Evolutionary conservation across 495 filamentous ascomycete genomes (phyloP).

Genomic region (Penicillium angulare): DNA sequence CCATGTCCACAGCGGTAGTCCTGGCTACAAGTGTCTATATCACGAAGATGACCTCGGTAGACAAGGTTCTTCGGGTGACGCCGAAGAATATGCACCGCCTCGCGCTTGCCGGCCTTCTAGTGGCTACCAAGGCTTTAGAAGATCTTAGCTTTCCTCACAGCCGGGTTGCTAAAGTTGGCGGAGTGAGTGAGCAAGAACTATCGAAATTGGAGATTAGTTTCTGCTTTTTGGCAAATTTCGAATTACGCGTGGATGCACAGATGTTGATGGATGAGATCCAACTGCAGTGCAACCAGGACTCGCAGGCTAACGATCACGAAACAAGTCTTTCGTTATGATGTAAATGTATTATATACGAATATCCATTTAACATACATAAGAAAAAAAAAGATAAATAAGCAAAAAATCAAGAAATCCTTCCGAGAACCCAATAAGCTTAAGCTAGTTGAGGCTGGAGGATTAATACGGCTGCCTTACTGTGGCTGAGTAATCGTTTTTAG

Average conservation of each 20-base stretch:
- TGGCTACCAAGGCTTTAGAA: constrained; percentile 91
- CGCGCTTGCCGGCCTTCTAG: constrained; percentile 75
- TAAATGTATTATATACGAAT: neutral
- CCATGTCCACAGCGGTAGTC: constrained; percentile 94
- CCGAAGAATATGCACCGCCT: constrained; percentile 83
- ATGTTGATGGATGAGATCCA: constrained; percentile 49
- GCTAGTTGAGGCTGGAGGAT: neutral
- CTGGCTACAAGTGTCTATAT: constrained; percentile 93
- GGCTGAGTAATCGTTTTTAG: constrained; percentile 17
- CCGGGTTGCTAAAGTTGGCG: constrained; percentile 84
- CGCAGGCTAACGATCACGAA: neutral
- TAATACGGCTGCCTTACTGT: constrained; percentile 5
- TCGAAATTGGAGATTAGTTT: constrained; percentile 85
- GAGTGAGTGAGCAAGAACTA: constrained; percentile 77
- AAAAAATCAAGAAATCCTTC: neutral
- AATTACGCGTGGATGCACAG: constrained; percentile 67
- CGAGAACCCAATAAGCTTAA: neutral
- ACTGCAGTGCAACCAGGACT: neutral
- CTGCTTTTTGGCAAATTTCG: constrained; percentile 81
- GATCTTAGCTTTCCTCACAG: constrained; percentile 83
- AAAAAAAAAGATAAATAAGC: neutral
- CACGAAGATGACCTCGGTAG: constrained; percentile 70
- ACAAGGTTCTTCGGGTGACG: constrained; percentile 72
- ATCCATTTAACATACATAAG: neutral
- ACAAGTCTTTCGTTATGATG: neutral